A percentile compares a stretch with the other conserved stretches of the same genome.
Conservation (phyloP, 2,329 filamentous ascomycete species). For the Botrytis porri region DNA sequence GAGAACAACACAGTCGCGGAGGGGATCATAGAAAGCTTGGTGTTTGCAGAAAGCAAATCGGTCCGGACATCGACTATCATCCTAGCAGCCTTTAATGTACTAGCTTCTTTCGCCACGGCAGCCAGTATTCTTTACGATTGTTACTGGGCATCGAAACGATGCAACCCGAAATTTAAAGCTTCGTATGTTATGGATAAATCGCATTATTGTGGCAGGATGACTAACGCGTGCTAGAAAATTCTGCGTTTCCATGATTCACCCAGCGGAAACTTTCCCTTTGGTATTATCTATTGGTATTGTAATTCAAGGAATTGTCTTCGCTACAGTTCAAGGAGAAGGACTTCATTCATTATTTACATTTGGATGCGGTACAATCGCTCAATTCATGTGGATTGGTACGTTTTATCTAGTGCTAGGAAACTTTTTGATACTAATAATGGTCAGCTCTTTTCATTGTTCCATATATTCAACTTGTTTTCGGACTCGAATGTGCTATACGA, state of each 20-base stretch:
- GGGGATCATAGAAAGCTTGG: constrained; percentile 33
- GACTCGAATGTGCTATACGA: constrained; percentile 57
- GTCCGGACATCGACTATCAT: constrained; percentile 61
- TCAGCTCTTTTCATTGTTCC: constrained; percentile 65
- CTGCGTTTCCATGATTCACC: constrained; percentile 38
- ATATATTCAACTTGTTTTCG: constrained; percentile 64
- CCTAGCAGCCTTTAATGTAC: constrained; percentile 58
- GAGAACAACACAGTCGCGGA: constrained; percentile 22
- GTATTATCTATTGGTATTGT: constrained; percentile 56
- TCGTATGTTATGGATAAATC: constrained; percentile 43
- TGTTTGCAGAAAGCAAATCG: constrained; percentile 46
- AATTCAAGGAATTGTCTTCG: constrained; percentile 57
- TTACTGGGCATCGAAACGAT: constrained; percentile 38
- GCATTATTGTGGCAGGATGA: constrained; percentile 35
- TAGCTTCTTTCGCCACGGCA: constrained; percentile 55
- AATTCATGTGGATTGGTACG: constrained; percentile 59
- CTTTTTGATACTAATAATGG: constrained; percentile 32
- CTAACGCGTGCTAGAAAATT: constrained; percentile 34
- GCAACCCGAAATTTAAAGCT: constrained; percentile 36
- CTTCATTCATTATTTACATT: constrained; percentile 49
- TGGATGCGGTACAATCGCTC: constrained; percentile 53
- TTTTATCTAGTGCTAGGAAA: neutral
- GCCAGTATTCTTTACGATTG: constrained; percentile 55
- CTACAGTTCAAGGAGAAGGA: constrained; percentile 54
- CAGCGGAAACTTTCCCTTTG: constrained; percentile 49